A percentile compares a stretch with the other conserved stretches of the same genome.
phyloP scores from a whole-genome alignment of 176 grass and related monocot genomes.

The Eremochloa ophiuroides region DNA sequence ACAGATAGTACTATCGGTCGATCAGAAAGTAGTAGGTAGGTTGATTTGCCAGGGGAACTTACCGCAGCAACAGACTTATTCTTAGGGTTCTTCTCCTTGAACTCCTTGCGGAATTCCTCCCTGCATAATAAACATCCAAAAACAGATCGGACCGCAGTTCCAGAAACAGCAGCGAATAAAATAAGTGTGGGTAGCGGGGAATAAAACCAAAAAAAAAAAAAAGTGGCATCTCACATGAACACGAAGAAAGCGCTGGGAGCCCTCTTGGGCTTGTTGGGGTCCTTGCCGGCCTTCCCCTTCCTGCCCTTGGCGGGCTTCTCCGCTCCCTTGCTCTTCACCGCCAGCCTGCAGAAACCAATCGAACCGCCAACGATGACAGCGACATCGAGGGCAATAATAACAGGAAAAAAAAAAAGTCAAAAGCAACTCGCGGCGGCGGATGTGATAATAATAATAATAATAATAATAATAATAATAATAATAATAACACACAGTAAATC shows the following conservation, averaged over 20 bases:
- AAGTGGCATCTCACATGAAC: slow-evolving; percentile 48
- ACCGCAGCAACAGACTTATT: slow-evolving; percentile 85
- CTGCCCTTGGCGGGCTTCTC: slow-evolving; percentile 45
- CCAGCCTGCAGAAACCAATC: slow-evolving; percentile 32
- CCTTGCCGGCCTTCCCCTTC: slow-evolving; percentile 68
- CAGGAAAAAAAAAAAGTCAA: neutral
- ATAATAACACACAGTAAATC: too few relatives aligned
- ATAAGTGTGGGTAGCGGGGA: neutral
- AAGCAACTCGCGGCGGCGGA: neutral
- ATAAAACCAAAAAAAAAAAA: neutral
- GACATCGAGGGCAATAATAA: too few relatives aligned
- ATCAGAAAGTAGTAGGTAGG: neutral
- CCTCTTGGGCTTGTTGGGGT: slow-evolving; percentile 94
- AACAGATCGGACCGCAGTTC: neutral
- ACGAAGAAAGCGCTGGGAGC: slow-evolving; percentile 89
- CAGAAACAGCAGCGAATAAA: neutral
- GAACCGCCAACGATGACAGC: too few relatives aligned
- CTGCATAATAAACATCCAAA: slow-evolving; percentile 3
- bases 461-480: too few relatives aligned
- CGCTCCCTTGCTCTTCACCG: slow-evolving; percentile 66
- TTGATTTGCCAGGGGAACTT: neutral
- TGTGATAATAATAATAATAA: too few relatives aligned
- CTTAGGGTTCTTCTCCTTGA: slow-evolving; percentile 94
- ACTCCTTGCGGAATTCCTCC: slow-evolving; percentile 91
- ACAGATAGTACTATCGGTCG: too few relatives aligned